Evolutionary conservation across 257 asterid genomes (phyloP), one percentile per base, ranked within the genome.

Genomic region (Eustoma russellianum): DNA sequence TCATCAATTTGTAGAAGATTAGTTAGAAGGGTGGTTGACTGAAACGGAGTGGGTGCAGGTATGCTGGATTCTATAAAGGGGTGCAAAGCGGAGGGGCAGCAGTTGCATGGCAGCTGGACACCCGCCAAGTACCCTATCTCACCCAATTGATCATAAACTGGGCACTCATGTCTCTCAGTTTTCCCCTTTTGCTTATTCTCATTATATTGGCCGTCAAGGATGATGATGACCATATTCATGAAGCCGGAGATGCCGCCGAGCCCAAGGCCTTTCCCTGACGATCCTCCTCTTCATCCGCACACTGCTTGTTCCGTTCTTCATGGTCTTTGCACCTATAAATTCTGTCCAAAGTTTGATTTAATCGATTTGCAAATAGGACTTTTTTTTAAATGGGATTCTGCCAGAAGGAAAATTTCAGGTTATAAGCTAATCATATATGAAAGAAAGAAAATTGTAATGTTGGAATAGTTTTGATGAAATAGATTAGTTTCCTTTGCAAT

Each of bases 81-180:
- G 72, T 70, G 50, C 80, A 70, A 63, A 74, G 80, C 45, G 77
- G 74, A 5, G 80, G 80, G 33, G 80, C 72, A 14, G 77, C 74
- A 5, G 55, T 70, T 18, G 70, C 80, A 33, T 74, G 80, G 80
- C 77, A 74, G 57, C 60, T 74, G 2, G 77, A 74, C 46, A 46
- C 73, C 3, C 63, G 45, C 11, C 66, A 66, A 0, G 72, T 72
- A 50, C 66, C 74, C 1, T 64, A 66, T 41, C 46, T 74, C 13
- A 67, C 40, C 52, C 71, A 74, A 56, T 48, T 74, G 15, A 56
- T 74, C 14, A 54, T 45, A 2, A 74, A 63, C 15, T 74, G 80
- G 77, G 54, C 47, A 41, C 64, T 74, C 45, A 52, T 61, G 9
- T 66, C 80, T 11, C 17, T 74, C 38, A 70, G 80, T 48, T 74